Evolutionary conservation across 1,284 basidiomycete genomes (phyloP), one percentile per base, ranked within the genome.

Genomic region (Ceratobasidium sp.): DNA sequence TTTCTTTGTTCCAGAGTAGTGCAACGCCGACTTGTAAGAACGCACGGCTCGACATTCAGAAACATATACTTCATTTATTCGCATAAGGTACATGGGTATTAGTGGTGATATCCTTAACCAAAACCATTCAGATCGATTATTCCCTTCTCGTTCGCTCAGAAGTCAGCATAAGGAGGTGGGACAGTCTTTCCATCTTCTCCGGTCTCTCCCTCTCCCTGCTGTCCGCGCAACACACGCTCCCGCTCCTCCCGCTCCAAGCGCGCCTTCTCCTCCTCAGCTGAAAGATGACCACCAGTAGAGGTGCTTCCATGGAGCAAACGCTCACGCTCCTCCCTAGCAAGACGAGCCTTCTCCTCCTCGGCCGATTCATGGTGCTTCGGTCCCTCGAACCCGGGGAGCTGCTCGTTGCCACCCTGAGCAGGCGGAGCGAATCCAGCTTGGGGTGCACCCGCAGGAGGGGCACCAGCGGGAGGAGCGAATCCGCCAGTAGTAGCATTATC

Each of bases 331-430:
- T 78, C 77, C 63, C 74, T 67, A 31, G 75, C 76, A 19, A 78
- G 64, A 22, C 74, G 73, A 31, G 67, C 60, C 74, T 76, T 76
- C 75, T 77, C 77, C 45, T 73, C 84, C 76, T 84, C 84, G 0
- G 85, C 85, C 50, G 81, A 83, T 78, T 85, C 84, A 41, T 78
- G 80, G 4, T 69, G 50, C 27, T 76, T 67, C 33, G 69, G 65
- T 4, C 57, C 64, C 2, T 48, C 63, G 41, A 72, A 50, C 44
- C 69, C 76, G 48, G 77, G 69, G 44, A 33, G 64, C 56, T 91
- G 83, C 11, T 89, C 90, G 45, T 51, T 50, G 14, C 67, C 60
- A 24, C 67, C 75, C 48, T 63, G 75, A 24, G 59, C 29, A n/a
- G n/a, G n/a, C n/a, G n/a, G n/a, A n/a, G n/a, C n/a, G n/a, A n/a